Evolutionary conservation across 306 rosid species (phyloP), one percentile per base, ranked within the genome.

Genomic region (Arachis stenosperma): DNA sequence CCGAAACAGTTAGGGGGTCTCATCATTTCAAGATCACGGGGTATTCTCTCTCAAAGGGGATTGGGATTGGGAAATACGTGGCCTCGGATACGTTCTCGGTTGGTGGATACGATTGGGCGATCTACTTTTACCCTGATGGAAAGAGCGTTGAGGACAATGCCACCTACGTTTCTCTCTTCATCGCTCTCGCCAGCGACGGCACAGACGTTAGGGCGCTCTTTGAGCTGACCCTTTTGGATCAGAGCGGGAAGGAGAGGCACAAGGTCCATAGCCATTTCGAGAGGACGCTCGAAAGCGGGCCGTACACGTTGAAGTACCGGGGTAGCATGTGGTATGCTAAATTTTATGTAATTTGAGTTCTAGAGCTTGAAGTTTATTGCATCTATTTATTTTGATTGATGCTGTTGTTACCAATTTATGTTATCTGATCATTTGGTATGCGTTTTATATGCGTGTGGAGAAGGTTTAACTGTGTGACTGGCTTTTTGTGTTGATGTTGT

Each of bases 81-180:
- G 80, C 92, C 1, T 92, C 98, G 29, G 98, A 89, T 7, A 88
- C 82, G 13, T 92, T 92, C 66, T 75, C 85, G 13, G 96, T 92
- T 15, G 98, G 98, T 3, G 98, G 98, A 69, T 92, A 86, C 69
- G 82, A 90, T 36, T 92, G 96, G 98, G 98, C 98, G 65, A 86
- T 92, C 67, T 92, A 92, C 68, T 92, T 92, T 56, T 92, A 92
- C 64, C 97, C 97, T 0, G 97, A 92, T 60, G 97, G 97, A 57
- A 92, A 92, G 80, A 92, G 97, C 55, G 81, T 72, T 4, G 96
- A 89, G 87, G 97, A 92, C 80, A 92, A 86, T 88, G 96, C 90
- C 10, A 63, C 84, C 5, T 84, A 87, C 59, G 94, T 87, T 0
- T 91, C 97, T 7, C 83, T 91, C 10, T 91, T 91, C 74, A 91